phyloP scores from a whole-genome alignment of 805 yeast genomes.

The Isabelozyma pseudorhagii region DNA sequence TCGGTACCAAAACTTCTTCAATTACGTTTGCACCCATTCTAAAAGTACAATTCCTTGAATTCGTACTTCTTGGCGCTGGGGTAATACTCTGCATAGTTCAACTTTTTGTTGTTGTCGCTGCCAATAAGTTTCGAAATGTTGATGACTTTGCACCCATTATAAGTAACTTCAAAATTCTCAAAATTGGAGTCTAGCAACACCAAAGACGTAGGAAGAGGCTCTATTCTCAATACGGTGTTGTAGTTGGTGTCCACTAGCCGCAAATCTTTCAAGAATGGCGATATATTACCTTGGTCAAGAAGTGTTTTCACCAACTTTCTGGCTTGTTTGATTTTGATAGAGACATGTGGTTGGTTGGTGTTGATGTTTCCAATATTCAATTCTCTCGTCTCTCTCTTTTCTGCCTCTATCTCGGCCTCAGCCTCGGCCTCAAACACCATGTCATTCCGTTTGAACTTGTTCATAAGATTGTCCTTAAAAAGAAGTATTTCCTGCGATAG shows the following conservation, averaged over 20 bases:
- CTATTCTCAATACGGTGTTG: conserved; percentile 65
- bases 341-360: conserved; percentile 17
- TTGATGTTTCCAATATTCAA: conserved; percentile 12
- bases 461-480: conserved; percentile 68
- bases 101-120: conserved; percentile 31
- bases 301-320: conserved; percentile 75
- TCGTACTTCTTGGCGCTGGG: conserved; percentile 56
- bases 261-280: conserved; percentile 66
- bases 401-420: conserved; percentile 23
- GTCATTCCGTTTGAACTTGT: conserved; percentile 68
- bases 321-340: conserved; percentile 54
- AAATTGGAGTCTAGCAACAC: conserved; percentile 70
- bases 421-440: conserved; percentile 48
- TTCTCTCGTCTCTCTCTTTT: conserved; percentile 17
- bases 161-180: conserved; percentile 69
- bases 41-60: conserved; percentile 43
- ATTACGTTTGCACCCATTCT: background rate
- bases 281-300: conserved; percentile 81
- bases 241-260: conserved; percentile 68
- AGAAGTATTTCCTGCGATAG: conserved; percentile 80
- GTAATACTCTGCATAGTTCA: conserved; percentile 70
- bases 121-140: conserved; percentile 58
- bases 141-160: conserved; percentile 76
- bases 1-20: background rate
- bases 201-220: conserved; percentile 70